Evolutionary conservation across 495 filamentous ascomycete genomes (phyloP).

Genomic region (Aspergillus cavernicola): DNA sequence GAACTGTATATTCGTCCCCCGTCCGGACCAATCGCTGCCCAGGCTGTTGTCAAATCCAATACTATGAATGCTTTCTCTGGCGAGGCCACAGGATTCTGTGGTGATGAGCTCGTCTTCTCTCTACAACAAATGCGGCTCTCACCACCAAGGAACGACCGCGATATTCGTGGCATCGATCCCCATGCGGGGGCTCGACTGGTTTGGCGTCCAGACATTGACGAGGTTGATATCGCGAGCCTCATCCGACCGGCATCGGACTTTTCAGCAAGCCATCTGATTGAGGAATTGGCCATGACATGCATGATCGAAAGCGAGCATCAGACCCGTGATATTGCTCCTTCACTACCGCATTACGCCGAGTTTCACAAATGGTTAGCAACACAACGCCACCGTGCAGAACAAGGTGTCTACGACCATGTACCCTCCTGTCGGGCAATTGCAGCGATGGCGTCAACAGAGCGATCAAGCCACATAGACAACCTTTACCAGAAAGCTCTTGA

Average conservation of each 20-base stretch:
- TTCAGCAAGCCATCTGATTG: not conserved
- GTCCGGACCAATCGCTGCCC: not conserved
- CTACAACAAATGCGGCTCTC: not conserved
- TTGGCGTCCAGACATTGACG: constrained; percentile 5
- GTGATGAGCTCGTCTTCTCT: not conserved
- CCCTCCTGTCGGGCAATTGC: not conserved
- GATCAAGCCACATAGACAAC: not conserved
- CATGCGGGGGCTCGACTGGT: not conserved
- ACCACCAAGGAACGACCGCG: not conserved
- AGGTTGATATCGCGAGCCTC: not conserved
- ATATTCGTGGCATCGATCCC: not conserved
- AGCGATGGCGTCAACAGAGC: not conserved
- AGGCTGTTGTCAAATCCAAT: not conserved
- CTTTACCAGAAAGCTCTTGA: not conserved
- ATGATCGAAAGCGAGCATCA: constrained; percentile 1
- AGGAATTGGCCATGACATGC: not conserved
- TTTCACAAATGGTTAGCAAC: not conserved
- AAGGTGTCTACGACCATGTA: not conserved
- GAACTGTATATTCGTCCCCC: not conserved
- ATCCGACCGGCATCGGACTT: not conserved
- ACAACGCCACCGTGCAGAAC: not conserved
- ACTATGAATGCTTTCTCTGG: not conserved
- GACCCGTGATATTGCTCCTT: not conserved
- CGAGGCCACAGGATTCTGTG: not conserved
- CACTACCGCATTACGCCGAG: not conserved